Evolutionary conservation across 2,329 filamentous ascomycete genomes (phyloP).

Genomic region (Colletotrichum simmondsii): DNA sequence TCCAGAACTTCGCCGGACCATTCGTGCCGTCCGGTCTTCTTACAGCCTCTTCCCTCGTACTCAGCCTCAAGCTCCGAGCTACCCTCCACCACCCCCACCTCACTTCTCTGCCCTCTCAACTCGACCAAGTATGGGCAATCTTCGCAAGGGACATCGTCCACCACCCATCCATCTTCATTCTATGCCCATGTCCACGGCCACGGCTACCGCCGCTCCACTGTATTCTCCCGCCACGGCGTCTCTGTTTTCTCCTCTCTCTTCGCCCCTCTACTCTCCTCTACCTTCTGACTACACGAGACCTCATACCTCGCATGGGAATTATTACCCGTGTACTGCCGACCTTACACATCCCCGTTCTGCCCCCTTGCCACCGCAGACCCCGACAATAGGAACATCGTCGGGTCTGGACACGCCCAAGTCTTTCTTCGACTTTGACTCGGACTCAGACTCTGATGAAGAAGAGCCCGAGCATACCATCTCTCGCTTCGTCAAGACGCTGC

Average conservation of each 20-base stretch:
- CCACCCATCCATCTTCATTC: slow-evolving; percentile 34
- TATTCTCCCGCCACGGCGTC: slow-evolving; percentile 27
- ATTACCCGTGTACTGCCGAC: slow-evolving; percentile 21
- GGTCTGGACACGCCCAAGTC: slow-evolving; percentile 20
- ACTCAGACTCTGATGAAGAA: slow-evolving; percentile 32
- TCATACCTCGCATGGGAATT: slow-evolving; percentile 26
- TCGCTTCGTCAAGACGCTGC: slow-evolving; percentile 31
- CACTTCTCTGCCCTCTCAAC: slow-evolving; percentile 5
- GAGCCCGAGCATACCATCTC: slow-evolving; percentile 29
- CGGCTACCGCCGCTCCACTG: slow-evolving; percentile 5
- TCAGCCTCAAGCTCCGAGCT: slow-evolving; percentile 7
- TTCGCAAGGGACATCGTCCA: slow-evolving; percentile 29
- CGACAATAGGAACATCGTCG: background rate
- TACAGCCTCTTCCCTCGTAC: slow-evolving; percentile 35
- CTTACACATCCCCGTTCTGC: slow-evolving; percentile 34
- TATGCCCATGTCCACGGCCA: slow-evolving; percentile 7
- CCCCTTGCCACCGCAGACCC: slow-evolving; percentile 21
- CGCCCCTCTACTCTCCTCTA: slow-evolving; percentile 20
- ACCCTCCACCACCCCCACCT: slow-evolving; percentile 20
- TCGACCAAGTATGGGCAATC: slow-evolving; percentile 10
- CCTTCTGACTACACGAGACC: slow-evolving; percentile 22
- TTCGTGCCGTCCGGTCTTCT: slow-evolving; percentile 34
- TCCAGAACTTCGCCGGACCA: slow-evolving; percentile 35
- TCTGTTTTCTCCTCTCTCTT: slow-evolving; percentile 28
- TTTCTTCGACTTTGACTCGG: slow-evolving; percentile 36